phyloP scores from a whole-genome alignment of 2,329 filamentous ascomycete genomes.

The Pezicula carpinea region DNA sequence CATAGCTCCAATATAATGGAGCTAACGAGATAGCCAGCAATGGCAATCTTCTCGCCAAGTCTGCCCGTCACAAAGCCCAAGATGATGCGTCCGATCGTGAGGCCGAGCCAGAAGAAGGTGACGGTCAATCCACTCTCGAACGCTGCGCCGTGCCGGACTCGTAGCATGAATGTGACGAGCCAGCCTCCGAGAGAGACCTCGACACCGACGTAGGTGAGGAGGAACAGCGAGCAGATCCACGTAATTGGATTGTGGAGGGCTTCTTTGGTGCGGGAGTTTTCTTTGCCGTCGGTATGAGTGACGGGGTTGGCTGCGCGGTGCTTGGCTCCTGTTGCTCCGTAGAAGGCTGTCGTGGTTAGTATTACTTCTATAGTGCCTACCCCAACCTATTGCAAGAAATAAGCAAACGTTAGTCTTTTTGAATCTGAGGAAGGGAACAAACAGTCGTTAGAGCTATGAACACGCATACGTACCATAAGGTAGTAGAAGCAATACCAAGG shows the following conservation, averaged over 20 bases:
- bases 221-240: slow-evolving; percentile 67
- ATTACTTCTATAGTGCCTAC: slow-evolving; percentile 51
- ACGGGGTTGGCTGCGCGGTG: slow-evolving; percentile 54
- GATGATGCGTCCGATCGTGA: slow-evolving; percentile 69
- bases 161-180: slow-evolving; percentile 63
- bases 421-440: not conserved
- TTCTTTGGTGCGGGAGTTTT: slow-evolving; percentile 20
- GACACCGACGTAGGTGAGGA: slow-evolving; percentile 73
- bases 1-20: slow-evolving; percentile 63
- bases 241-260: slow-evolving; percentile 48
- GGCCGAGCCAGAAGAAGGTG: slow-evolving; percentile 80
- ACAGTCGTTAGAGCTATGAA: not conserved
- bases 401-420: not conserved
- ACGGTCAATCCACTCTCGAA: slow-evolving; percentile 74
- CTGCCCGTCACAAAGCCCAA: slow-evolving; percentile 74
- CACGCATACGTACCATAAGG: slow-evolving; percentile 52
- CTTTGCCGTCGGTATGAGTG: slow-evolving; percentile 1
- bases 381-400: slow-evolving; percentile 39
- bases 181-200: slow-evolving; percentile 75
- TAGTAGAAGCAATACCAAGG: slow-evolving; percentile 73
- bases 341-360: slow-evolving; percentile 53
- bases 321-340: slow-evolving; percentile 50
- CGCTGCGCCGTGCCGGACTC: slow-evolving; percentile 63
- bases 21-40: slow-evolving; percentile 58
- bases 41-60: slow-evolving; percentile 67